phyloP scores from a whole-genome alignment of 768 basidiomycete species.

The Russula compacta region DNA sequence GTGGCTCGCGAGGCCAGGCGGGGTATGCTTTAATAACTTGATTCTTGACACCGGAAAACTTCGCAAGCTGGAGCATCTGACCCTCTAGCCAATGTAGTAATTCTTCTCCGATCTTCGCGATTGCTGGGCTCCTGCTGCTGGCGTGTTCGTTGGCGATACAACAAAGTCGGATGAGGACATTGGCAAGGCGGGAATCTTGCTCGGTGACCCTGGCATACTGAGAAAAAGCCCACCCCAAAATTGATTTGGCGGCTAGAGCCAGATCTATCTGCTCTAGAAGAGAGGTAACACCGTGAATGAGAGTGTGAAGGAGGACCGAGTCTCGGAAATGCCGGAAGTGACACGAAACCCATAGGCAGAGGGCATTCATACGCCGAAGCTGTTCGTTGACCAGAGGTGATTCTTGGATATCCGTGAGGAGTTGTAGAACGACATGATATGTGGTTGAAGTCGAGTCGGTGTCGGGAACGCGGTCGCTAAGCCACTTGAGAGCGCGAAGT shows the following conservation, averaged over 20 bases:
- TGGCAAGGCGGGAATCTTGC: constrained; percentile 47
- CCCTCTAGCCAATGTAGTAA: constrained; percentile 58
- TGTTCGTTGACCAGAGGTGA: constrained; percentile 80
- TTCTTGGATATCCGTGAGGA: constrained; percentile 57
- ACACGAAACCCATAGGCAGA: constrained; percentile 66
- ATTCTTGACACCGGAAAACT: constrained; percentile 29
- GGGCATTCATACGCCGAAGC: constrained; percentile 57
- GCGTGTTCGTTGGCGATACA: constrained; percentile 50
- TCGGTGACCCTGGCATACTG: constrained; percentile 35
- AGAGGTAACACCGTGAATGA: constrained; percentile 58
- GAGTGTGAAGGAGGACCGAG: constrained; percentile 50
- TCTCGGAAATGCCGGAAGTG: constrained; percentile 48
- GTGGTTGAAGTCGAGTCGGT: constrained; percentile 47
- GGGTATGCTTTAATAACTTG: constrained; percentile 50
- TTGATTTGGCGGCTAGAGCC: constrained; percentile 57
- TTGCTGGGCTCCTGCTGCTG: constrained; percentile 24
- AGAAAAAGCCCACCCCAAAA: constrained; percentile 69
- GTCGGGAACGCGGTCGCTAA: constrained; percentile 34
- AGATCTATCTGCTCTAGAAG: constrained; percentile 64
- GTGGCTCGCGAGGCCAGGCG: constrained; percentile 67
- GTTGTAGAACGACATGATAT: constrained; percentile 68
- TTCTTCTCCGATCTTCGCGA: constrained; percentile 34
- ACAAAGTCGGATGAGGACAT: constrained; percentile 61
- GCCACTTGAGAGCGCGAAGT: constrained; percentile 52
- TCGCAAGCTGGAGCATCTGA: constrained; percentile 37